Percentiles rank a stretch among this genome's conserved stretches.
These are phyloP conservation scores for Boechera retrofracta DNA, from an alignment of 345 rosid genomes.

Conservation along the genomic window DNA sequence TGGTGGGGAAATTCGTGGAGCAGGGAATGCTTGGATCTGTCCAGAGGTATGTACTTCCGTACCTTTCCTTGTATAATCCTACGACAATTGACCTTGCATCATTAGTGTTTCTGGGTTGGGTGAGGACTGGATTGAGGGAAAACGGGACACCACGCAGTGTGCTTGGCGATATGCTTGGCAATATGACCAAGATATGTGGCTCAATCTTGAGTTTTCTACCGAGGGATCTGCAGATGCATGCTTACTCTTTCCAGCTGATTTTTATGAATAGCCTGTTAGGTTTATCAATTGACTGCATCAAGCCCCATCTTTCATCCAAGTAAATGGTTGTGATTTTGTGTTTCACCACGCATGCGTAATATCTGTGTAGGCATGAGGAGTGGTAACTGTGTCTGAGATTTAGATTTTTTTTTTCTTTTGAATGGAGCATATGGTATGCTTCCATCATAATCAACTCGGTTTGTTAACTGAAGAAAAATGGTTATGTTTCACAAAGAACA, in stretches of 20 bases:
- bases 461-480: background rate
- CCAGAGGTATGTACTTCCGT: constrained; percentile 69
- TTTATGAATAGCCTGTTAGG: background rate
- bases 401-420: background rate
- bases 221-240: constrained; percentile 17
- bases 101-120: constrained; percentile 13
- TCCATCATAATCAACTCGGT: background rate
- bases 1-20: constrained; percentile 99
- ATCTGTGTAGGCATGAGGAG: constrained; percentile 16
- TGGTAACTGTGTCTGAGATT: constrained; percentile 13
- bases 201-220: constrained; percentile 16
- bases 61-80: constrained; percentile 9
- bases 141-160: background rate
- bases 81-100: background rate
- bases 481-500: background rate
- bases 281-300: constrained; percentile 10
- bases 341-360: constrained; percentile 7
- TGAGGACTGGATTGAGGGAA: constrained; percentile 4
- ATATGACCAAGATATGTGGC: constrained; percentile 7
- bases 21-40: constrained; percentile 98
- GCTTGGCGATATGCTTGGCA: background rate
- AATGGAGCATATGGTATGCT: constrained; percentile 3
- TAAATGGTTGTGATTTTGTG: constrained; percentile 22
- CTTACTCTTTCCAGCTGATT: constrained; percentile 25
- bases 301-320: background rate